A percentile compares a stretch with the other conserved stretches of the same genome.
Conservation (phyloP, 768 basidiomycete species). For the Lactifluus subvellereus region DNA sequence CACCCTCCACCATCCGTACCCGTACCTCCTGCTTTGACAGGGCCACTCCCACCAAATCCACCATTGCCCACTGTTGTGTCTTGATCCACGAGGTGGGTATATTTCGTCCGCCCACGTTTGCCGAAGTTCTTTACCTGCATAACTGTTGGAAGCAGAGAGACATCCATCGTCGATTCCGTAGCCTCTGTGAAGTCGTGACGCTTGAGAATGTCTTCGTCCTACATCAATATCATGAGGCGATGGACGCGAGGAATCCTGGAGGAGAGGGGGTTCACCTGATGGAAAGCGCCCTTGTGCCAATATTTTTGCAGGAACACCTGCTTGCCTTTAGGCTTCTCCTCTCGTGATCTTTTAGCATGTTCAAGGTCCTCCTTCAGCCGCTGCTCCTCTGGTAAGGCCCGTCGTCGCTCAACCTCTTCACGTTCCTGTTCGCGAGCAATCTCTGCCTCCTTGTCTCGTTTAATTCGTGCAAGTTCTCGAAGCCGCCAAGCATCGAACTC, state of each 20-base stretch:
- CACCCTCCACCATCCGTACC: constrained; percentile 63
- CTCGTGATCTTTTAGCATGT: constrained; percentile 71
- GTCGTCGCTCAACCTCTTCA: constrained; percentile 85
- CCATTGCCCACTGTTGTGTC: constrained; percentile 69
- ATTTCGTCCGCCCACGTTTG: constrained; percentile 88
- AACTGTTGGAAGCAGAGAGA: constrained; percentile 83
- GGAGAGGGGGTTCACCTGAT: constrained; percentile 56
- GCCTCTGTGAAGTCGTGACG: constrained; percentile 85
- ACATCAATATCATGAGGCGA: constrained; percentile 22
- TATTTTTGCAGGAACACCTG: constrained; percentile 97
- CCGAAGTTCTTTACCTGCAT: constrained; percentile 98
- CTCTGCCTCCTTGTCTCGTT: constrained; percentile 89
- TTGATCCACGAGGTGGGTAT: constrained; percentile 92
- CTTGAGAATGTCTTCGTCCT: constrained; percentile 86
- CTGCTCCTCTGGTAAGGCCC: constrained; percentile 91
- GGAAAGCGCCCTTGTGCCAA: constrained; percentile 99
- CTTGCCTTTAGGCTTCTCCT: constrained; percentile 85
- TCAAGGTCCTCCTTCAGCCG: constrained; percentile 89
- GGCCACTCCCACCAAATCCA: constrained; percentile 57
- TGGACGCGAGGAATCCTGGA: neutral
- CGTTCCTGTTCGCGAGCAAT: constrained; percentile 75
- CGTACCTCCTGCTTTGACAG: constrained; percentile 52
- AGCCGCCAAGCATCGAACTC: constrained; percentile 98
- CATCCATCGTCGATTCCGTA: constrained; percentile 82
- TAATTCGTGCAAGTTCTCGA: constrained; percentile 88